Evolutionary conservation across 306 rosid genomes (phyloP).

Genomic region (Biancaea sappan): DNA sequence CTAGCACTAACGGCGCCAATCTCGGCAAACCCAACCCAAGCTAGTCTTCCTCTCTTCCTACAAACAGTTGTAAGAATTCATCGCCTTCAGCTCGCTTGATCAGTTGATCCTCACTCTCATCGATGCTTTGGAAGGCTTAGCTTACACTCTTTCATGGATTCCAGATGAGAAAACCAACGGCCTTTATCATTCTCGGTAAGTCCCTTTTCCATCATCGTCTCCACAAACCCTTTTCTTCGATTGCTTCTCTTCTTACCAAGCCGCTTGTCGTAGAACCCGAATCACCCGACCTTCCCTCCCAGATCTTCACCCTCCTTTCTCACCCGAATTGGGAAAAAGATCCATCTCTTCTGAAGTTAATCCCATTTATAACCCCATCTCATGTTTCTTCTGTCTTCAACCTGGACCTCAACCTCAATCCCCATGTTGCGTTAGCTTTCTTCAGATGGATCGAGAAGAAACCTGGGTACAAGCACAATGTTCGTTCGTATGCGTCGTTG

Average conservation of each 20-base stretch:
- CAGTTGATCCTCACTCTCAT: neutral
- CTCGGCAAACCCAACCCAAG: no score
- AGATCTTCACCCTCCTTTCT: conserved; percentile 58
- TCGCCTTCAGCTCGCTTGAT: neutral
- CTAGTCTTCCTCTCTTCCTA: neutral
- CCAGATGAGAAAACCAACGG: conserved; percentile 48
- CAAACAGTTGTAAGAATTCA: no score
- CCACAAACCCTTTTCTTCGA: conserved; percentile 46
- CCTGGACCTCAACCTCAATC: conserved; percentile 58
- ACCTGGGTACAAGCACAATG: conserved; percentile 56
- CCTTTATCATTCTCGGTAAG: conserved; percentile 36
- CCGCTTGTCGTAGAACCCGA: neutral
- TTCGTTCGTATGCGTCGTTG: conserved; percentile 50
- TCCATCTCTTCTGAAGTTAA: conserved; percentile 47
- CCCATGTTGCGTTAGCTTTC: conserved; percentile 66
- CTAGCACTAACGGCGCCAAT: neutral
- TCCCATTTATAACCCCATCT: conserved; percentile 58
- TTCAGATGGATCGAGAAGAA: conserved; percentile 60
- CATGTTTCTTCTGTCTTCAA: conserved; percentile 58
- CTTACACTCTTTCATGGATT: conserved; percentile 28
- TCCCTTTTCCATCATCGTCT: conserved; percentile 6
- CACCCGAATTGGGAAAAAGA: conserved; percentile 66
- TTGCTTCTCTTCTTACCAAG: conserved; percentile 37
- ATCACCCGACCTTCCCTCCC: conserved; percentile 44
- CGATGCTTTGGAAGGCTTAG: conserved; percentile 2